phyloP scores from a whole-genome alignment of 768 basidiomycete genomes.

The Lactifluus piperatus region DNA sequence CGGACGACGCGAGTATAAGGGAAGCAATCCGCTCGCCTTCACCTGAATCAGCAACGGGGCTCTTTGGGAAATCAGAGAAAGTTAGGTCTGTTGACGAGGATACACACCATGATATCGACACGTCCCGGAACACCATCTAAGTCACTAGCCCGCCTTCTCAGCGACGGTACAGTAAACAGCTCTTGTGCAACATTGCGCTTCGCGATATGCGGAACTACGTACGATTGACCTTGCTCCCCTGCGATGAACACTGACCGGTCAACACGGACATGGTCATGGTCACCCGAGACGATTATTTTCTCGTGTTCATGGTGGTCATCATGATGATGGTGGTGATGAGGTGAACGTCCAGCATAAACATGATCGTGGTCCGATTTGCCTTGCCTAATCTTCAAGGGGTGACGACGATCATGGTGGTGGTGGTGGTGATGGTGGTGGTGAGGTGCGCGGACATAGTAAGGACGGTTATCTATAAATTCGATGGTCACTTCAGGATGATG shows the following conservation, averaged over 20 bases:
- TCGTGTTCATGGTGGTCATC: constrained; percentile 18
- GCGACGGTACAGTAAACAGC: neutral
- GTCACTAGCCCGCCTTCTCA: constrained; percentile 9
- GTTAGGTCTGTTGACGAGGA: constrained; percentile 3
- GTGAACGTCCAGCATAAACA: too few relatives aligned
- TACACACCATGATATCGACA: constrained; percentile 42
- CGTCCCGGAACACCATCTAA: constrained; percentile 31
- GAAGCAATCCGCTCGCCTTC: constrained; percentile 32
- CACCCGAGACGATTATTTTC: constrained; percentile 20
- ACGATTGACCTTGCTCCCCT: constrained; percentile 17
- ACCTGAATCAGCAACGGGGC: constrained; percentile 28
- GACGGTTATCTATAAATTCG: neutral
- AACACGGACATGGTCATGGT: constrained; percentile 21
- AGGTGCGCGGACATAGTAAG: neutral
- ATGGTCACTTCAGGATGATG: neutral
- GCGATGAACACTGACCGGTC: constrained; percentile 18
- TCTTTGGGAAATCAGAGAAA: constrained; percentile 22
- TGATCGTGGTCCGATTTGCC: neutral
- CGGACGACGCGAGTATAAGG: constrained; percentile 28
- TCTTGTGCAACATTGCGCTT: constrained; percentile 15
- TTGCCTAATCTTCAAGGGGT: neutral
- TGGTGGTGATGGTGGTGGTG: constrained; percentile 6
- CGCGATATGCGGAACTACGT: constrained; percentile 17
- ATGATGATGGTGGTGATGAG: constrained; percentile 1
- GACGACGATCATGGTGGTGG: constrained; percentile 8